Evolutionary conservation across 2,329 filamentous ascomycete species (phyloP), one percentile per base, ranked within the genome.

Genomic region (Aureobasidium sp.): DNA sequence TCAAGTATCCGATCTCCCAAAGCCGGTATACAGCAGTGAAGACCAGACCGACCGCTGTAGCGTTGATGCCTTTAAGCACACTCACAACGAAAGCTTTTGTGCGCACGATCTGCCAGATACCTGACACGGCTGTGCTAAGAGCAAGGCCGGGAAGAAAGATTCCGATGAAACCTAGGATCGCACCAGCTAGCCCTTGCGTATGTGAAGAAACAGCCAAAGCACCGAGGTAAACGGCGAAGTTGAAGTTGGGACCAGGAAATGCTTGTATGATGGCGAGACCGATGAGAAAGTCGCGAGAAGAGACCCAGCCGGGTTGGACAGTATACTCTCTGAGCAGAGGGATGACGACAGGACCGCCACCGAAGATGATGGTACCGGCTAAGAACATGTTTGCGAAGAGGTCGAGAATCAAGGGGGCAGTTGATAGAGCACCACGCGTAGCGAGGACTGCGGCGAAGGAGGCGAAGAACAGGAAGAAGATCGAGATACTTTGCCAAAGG

Each of bases 331-430:
- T 74, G 0, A 78, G 70, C 0, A 78, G 70, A 1, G 76, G 77
- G 53, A 79, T 78, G 0, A 78, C 76, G 27, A 78, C 76, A 2
- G 77, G 77, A 0, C 76, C 76, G 41, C 76, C 77, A 32, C 76
- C 77, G 66, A 79, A 78, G 63, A 79, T 78, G 63, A 79, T 77
- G 1, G 87, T 90, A 0, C 87, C 88, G 0, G 87, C 88, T 0
- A 90, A 83, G 68, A 87, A 90, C 74, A 91, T 82, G 71, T 89
- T 90, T 5, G 86, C 79, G 67, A 91, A 90, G 27, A 91, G 79
- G 52, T 81, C 77, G 66, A 84, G 84, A 0, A 80, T 72, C 0
- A 84, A 73, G 0, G 83, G 77, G 0, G 73, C 73, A 10, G 69
- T 46, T 0, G 72, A 63, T 12, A 80, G 53, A 2, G 74, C 52